Conservation (phyloP, 352 stramenopile species). For the Thalassiosira sp. region DNA sequence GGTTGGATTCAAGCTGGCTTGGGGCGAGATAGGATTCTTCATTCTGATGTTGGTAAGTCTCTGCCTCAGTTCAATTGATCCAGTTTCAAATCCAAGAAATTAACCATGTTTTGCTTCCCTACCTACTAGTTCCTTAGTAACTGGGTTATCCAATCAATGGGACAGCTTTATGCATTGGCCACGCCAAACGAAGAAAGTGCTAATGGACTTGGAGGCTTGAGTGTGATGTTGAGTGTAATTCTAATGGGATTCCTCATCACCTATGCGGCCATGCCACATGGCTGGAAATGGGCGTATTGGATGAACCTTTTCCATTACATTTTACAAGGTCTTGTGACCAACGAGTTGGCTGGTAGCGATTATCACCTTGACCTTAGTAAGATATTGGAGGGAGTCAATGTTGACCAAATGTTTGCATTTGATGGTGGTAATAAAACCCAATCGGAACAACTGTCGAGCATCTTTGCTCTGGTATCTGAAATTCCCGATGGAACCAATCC, state of each 20-base stretch:
- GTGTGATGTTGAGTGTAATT: slow-evolving; percentile 47
- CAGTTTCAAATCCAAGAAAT: neutral
- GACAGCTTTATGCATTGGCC: slow-evolving; percentile 48
- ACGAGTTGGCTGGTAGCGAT: slow-evolving; percentile 37
- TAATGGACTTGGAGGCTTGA: slow-evolving; percentile 47
- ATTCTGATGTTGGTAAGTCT: slow-evolving; percentile 41
- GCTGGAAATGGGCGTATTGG: slow-evolving; percentile 52
- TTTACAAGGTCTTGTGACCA: slow-evolving; percentile 56
- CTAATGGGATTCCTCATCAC: slow-evolving; percentile 61
- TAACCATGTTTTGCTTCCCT: neutral
- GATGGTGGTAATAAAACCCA: slow-evolving; percentile 22
- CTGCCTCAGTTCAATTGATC: neutral
- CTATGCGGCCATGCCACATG: slow-evolving; percentile 39
- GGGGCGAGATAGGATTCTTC: slow-evolving; percentile 37
- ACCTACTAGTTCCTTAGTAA: slow-evolving; percentile 26
- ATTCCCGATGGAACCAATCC: slow-evolving; percentile 16
- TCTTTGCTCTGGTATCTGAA: slow-evolving; percentile 17
- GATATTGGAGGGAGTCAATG: slow-evolving; percentile 19
- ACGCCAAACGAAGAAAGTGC: slow-evolving; percentile 59
- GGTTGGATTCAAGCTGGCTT: slow-evolving; percentile 27
- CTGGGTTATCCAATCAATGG: slow-evolving; percentile 37
- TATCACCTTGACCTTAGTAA: slow-evolving; percentile 46
- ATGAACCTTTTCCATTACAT: slow-evolving; percentile 56
- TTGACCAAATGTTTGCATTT: slow-evolving; percentile 20
- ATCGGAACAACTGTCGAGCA: slow-evolving; percentile 16